Percentiles rank a stretch among this genome's conserved stretches.
phyloP scores from a whole-genome alignment of 148 eudicot species.

The Chenopodium quinoa region DNA sequence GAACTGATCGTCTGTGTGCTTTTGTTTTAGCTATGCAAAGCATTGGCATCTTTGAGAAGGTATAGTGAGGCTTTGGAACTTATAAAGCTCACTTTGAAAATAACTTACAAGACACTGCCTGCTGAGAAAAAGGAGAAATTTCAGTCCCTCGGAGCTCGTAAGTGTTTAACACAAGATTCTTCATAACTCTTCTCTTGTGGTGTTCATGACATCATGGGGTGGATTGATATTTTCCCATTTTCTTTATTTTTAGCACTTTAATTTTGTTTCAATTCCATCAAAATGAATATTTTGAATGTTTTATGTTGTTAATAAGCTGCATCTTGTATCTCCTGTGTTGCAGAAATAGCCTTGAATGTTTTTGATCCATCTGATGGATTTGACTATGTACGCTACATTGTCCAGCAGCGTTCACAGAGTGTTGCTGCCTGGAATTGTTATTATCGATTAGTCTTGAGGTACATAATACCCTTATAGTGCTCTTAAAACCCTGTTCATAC shows the following conservation, averaged over 20 bases:
- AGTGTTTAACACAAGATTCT: slow-evolving; percentile 25
- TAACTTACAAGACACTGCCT: slow-evolving; percentile 53
- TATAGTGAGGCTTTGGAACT: slow-evolving; percentile 74
- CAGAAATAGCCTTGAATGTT: slow-evolving; percentile 69
- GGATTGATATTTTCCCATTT: neutral
- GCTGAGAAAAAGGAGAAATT: slow-evolving; percentile 74
- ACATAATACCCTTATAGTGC: slow-evolving; percentile 16
- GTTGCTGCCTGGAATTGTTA: slow-evolving; percentile 94
- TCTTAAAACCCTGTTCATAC: neutral
- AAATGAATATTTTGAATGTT: neutral
- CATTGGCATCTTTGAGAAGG: slow-evolving; percentile 61
- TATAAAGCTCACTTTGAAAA: slow-evolving; percentile 56
- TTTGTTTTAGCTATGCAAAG: slow-evolving; percentile 58
- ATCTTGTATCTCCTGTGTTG: slow-evolving; percentile 21
- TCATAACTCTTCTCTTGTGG: neutral
- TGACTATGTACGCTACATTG: slow-evolving; percentile 63
- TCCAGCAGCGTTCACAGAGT: slow-evolving; percentile 72
- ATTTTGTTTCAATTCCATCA: neutral
- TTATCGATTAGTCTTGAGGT: slow-evolving; percentile 75
- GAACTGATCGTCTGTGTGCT: slow-evolving; percentile 12
- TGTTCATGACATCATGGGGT: neutral
- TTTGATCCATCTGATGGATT: slow-evolving; percentile 74
- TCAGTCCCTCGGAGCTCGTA: slow-evolving; percentile 80
- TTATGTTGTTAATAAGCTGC: slow-evolving; percentile 3
- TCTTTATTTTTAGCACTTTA: neutral